Evolutionary conservation across 2,329 filamentous ascomycete species (phyloP), one percentile per base, ranked within the genome.

Genomic region (Tolypocladium inflatum): DNA sequence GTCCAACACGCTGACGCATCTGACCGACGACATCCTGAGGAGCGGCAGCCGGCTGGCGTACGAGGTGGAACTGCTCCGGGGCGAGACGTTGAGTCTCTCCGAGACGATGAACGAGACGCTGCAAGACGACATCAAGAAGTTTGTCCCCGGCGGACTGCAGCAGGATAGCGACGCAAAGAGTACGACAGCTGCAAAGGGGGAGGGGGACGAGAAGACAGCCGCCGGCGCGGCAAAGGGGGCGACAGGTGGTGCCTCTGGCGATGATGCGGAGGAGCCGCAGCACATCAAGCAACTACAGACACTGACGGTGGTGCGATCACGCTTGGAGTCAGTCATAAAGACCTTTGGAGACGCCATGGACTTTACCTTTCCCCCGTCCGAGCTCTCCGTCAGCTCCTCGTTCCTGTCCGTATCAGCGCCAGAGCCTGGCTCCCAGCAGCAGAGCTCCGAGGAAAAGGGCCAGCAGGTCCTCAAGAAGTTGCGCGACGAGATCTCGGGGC

Each of bases 341-440:
- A 88, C 87, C 1, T 99, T 99, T 71, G 93, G 92, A 45, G 88
- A 95, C 65, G 93, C 94, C 38, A 96, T 97, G 90, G 88, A 95
- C 65, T 97, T 96, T 81, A 88, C 90, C 1, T 85, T 97, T 55
- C 90, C 93, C 1, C 92, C 93, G 0, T 95, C 90, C 0, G 91
- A 96, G 68, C 75, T 92, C 15, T 93, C 89, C 0, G 83, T 95
- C 58, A 84, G 87, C 52, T 93, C 90, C 1, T 91, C 89, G 0
- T 91, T 97, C 67, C 85, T 97, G 53, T 95, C 90, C 7, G 91
- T 97, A 15, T 96, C 92, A 0, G 90, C 89, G 0, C 92, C 93
- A 0, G 89, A 93, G 57, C 82, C 86, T 0, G 86, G 85, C 21
- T 80, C 71, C 74, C 63, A 79, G 9, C 74, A 80, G 63, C 81